Evolutionary conservation across 2,329 filamentous ascomycete species (phyloP), one percentile per base, ranked within the genome.

Genomic region (Microcyclosporella mali): DNA sequence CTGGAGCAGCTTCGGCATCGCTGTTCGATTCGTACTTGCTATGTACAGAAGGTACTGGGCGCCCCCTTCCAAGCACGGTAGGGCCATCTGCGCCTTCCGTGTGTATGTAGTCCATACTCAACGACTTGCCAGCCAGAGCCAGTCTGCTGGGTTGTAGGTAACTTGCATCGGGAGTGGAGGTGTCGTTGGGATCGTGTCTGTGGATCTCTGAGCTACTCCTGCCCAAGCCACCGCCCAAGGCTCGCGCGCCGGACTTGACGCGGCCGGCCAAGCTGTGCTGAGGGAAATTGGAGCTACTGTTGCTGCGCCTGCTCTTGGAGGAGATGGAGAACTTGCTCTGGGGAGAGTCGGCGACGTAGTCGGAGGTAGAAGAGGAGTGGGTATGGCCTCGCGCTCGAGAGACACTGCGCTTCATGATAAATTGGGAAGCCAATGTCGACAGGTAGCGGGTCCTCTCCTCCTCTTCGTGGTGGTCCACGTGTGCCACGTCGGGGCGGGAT

Each of bases 1-100:
- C 90, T 11, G 90, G 89, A 18, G 88, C 89, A 39, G 88, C 85
- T 61, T 92, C 85, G 66, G 83, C 81, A 56, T 84, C 78, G 55
- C 75, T 37, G 25, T 43, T 46, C 18, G 51, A 43, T 27, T 63
- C 60, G 46, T 56, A 61, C 36, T 52, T 59, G 54, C 58, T 70
- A 57, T 75, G 69, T 30, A 64, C 62, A 37, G 65, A 63, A 29
- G 68, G 66, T n/a, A 66, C 61, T 6, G 67, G 61, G 30, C 69
- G 61, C 12, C 67, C 67, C 46, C 70, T 62, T 35, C 67, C 64
- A 47, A 72, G 50, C 37, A 72, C 63, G 3, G 70, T 70, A 40
- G 47, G 41, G 56, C 65, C 60, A 61, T 68, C 49, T 34, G 57
- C 65, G 56, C 33, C 60, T 6, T 59, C 57, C 29, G 70, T 60